Evolutionary conservation across 257 asterid genomes (phyloP).

Genomic region (Capsicum baccatum): DNA sequence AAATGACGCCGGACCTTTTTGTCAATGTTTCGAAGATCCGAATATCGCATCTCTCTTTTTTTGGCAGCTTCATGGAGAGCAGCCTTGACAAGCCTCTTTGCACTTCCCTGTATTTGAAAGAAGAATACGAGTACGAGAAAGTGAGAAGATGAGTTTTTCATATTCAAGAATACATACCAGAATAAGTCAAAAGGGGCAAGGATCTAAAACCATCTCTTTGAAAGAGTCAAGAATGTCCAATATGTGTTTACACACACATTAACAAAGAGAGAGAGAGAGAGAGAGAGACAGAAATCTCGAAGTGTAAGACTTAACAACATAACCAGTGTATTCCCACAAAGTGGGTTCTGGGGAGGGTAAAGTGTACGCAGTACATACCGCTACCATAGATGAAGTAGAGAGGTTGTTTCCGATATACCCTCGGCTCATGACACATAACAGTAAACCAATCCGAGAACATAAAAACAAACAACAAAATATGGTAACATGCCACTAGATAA

Average conservation of each 20-base stretch:
- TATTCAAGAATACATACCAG: neutral
- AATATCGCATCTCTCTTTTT: constrained; percentile 48
- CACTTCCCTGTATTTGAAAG: constrained; percentile 41
- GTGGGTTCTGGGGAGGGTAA: too few relatives aligned
- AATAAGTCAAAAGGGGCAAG: neutral
- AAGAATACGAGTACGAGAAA: constrained; percentile 6
- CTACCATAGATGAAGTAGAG: too few relatives aligned
- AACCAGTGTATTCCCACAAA: too few relatives aligned
- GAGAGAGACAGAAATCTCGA: too few relatives aligned
- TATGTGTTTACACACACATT: neutral
- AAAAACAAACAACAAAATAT: too few relatives aligned
- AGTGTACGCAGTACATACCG: too few relatives aligned
- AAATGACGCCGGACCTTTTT: constrained; percentile 49
- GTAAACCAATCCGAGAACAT: too few relatives aligned
- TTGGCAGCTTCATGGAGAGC: constrained; percentile 52
- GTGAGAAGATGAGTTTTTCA: neutral
- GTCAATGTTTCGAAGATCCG: constrained; percentile 44
- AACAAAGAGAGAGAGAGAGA: neutral
- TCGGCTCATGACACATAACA: too few relatives aligned
- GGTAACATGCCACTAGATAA: too few relatives aligned
- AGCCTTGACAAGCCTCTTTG: constrained; percentile 49
- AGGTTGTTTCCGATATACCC: too few relatives aligned
- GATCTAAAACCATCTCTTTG: neutral
- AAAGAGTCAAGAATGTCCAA: neutral
- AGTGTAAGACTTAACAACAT: neutral